Evolutionary conservation across 805 yeast genomes (phyloP), one percentile per base, ranked within the genome.

Genomic region (Kuraishia borneana): DNA sequence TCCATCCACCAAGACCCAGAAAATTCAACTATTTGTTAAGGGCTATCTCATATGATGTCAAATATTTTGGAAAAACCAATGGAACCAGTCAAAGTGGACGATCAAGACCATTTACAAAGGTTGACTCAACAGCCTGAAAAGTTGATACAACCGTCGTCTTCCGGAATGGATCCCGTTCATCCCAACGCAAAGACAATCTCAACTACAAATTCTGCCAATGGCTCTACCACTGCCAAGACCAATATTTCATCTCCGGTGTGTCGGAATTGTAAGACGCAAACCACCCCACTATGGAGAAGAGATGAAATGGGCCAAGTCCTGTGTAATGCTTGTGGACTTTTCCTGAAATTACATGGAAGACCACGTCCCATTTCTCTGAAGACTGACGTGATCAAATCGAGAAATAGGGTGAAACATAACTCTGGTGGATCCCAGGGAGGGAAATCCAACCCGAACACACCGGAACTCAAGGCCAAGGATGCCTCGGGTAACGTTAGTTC

Each of bases 251-350:
- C 73, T 22, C 84, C 94, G 4, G 68, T 79, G 17, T 88, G 97
- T 54, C 83, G 81, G 45, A 88, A 88, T 56, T 88, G 97, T 60
- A 72, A 79, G 48, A 88, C 97, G 2, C 82, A 85, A 38, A 88
- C 92, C 2, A 88, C 97, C 2, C 96, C 97, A 1, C 62, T 88
- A 20, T 88, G 96, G 96, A 70, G 96, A 56, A 68, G 96, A 42
- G 96, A 88, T 57, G 96, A 87, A 48, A 73, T 83, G 8, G 94
- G 94, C 12, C 80, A 78, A 46, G 94, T 88, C 22, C 66, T 88
- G 32, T 88, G 97, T 56, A 88, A 88, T 60, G 97, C 97, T 7
- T 85, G 96, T 61, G 96, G 96, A 0, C 63, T 85, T 33, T 85
- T 85, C 48, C 60, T 87, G 39, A 88, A 88, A 58, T 68, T 88